A percentile compares a stretch with the other conserved stretches of the same genome.
Conservation (phyloP, 805 yeast genomes). For the Yamadazyma insecticola region DNA sequence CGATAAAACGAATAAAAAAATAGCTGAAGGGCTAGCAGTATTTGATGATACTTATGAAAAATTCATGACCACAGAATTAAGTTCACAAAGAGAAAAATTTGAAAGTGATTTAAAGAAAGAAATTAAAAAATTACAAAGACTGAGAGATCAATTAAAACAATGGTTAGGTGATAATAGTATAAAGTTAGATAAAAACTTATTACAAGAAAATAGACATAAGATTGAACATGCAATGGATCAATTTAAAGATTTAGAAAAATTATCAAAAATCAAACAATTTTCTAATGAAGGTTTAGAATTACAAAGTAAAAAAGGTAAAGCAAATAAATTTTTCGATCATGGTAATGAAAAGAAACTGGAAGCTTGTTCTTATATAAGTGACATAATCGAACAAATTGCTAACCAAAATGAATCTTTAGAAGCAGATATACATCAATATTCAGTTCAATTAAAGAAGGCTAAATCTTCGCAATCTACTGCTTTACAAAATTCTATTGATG, state of each 20-base stretch:
- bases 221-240: slow-evolving; percentile 94
- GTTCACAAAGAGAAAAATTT: slow-evolving; percentile 87
- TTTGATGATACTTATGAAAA: slow-evolving; percentile 87
- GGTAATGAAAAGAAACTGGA: slow-evolving; percentile 76
- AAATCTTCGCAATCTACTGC: slow-evolving; percentile 46
- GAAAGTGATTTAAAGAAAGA: slow-evolving; percentile 92
- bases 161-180: slow-evolving; percentile 92
- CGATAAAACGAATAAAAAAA: slow-evolving; percentile 87
- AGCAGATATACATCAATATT: slow-evolving; percentile 47
- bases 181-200: slow-evolving; percentile 53
- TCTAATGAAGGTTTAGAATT: slow-evolving; percentile 87
- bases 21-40: slow-evolving; percentile 82
- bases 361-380: slow-evolving; percentile 62
- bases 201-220: slow-evolving; percentile 59
- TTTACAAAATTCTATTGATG: slow-evolving; percentile 54
- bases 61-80: slow-evolving; percentile 73
- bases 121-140: slow-evolving; percentile 88
- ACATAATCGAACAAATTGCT: slow-evolving; percentile 72
- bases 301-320: slow-evolving; percentile 33
- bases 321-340: slow-evolving; percentile 51
- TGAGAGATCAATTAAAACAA: slow-evolving; percentile 90
- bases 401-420: slow-evolving; percentile 78
- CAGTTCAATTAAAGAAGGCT: slow-evolving; percentile 36
- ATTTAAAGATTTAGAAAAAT: slow-evolving; percentile 90
- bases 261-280: slow-evolving; percentile 90